Evolutionary conservation across 768 basidiomycete species (phyloP).

Genomic region (Strobilomyces echinocephalus): DNA sequence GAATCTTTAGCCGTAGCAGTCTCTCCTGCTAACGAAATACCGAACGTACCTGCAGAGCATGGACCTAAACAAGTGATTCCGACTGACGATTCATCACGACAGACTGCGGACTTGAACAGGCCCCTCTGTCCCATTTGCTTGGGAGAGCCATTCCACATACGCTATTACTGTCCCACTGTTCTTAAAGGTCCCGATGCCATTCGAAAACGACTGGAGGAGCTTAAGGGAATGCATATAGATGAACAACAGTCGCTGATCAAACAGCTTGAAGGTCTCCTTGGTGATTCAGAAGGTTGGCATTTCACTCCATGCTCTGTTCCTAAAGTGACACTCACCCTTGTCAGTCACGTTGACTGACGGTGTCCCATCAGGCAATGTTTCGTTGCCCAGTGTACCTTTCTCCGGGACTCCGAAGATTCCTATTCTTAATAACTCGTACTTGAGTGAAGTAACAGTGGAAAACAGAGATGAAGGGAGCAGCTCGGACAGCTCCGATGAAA

Average conservation of each 20-base stretch:
- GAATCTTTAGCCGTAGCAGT: not conserved
- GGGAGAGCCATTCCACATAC: conserved; percentile 41
- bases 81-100: not conserved
- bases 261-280: conserved; percentile 36
- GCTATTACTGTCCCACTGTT: conserved; percentile 47
- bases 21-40: not conserved
- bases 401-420: conserved; percentile 22
- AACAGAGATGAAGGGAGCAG: conserved; percentile 38
- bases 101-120: conserved; percentile 1
- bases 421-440: conserved; percentile 29
- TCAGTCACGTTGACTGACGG: conserved; percentile 3
- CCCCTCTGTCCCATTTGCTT: conserved; percentile 44
- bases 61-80: not conserved
- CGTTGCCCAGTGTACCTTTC: conserved; percentile 1
- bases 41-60: not conserved
- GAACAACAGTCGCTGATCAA: conserved; percentile 32
- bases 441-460: conserved; percentile 36
- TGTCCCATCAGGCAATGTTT: not conserved
- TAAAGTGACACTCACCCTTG: conserved; percentile 10
- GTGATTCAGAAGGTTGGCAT: conserved; percentile 26
- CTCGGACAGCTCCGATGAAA: conserved; percentile 32
- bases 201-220: conserved; percentile 41
- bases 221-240: conserved; percentile 27
- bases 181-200: conserved; percentile 40
- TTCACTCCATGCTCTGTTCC: not conserved